phyloP scores from a whole-genome alignment of 192 early-diverging fungal genomes.

The Mortierella hygrophila region DNA sequence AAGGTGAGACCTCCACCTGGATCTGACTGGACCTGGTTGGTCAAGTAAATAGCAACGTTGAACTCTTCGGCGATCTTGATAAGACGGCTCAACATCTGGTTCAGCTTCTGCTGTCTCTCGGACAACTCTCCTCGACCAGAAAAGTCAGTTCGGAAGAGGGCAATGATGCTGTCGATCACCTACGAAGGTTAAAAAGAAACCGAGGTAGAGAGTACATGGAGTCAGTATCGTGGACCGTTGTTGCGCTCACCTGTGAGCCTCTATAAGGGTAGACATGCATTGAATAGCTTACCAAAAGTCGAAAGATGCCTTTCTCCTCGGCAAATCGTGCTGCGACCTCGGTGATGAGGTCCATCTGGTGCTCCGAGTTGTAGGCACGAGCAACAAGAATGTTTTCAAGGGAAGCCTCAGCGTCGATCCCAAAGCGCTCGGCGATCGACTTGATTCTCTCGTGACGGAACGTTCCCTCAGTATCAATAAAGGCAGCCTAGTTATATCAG shows the following conservation, averaged over 20 bases:
- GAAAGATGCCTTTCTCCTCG: conserved; percentile 72
- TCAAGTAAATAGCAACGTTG: conserved; percentile 86
- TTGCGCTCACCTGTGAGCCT: background rate
- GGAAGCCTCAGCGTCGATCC: conserved; percentile 68
- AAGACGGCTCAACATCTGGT: conserved; percentile 78
- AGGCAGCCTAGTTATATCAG: conserved; percentile 43
- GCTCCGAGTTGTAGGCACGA: conserved; percentile 86
- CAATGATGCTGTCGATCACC: conserved; percentile 86
- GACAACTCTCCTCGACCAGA: conserved; percentile 88
- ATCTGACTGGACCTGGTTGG: conserved; percentile 78
- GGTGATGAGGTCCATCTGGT: conserved; percentile 85
- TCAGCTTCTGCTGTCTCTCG: conserved; percentile 87
- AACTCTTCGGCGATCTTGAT: conserved; percentile 87
- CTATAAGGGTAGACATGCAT: background rate
- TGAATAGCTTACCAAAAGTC: conserved; percentile 60
- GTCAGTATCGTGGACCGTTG: background rate
- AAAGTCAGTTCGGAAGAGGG: conserved; percentile 86
- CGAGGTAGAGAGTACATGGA: background rate
- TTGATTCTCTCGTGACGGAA: conserved; percentile 87
- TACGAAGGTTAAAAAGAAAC: conserved; percentile 9
- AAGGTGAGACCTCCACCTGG: conserved; percentile 79
- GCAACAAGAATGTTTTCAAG: conserved; percentile 86
- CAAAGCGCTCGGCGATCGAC: conserved; percentile 80
- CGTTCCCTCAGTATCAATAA: conserved; percentile 76
- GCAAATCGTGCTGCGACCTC: conserved; percentile 80